A percentile compares a stretch with the other conserved stretches of the same genome.
phyloP scores from a whole-genome alignment of 805 yeast species.

The Wickerhamomyces xylosicus region DNA sequence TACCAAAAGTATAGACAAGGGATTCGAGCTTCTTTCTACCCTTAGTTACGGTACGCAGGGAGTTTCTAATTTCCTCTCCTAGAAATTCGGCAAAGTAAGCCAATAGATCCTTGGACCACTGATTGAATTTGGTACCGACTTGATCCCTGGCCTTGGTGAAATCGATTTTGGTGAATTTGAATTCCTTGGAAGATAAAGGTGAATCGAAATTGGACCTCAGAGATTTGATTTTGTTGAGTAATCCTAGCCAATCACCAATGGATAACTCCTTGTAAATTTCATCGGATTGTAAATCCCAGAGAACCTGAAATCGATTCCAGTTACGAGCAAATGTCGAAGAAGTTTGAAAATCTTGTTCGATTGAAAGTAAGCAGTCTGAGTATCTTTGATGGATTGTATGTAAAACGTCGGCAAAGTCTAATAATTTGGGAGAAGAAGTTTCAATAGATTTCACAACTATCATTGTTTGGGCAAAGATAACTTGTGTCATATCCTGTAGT shows the following conservation, averaged over 20 bases:
- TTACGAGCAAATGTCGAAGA: slow-evolving; percentile 25
- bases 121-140: slow-evolving; percentile 42
- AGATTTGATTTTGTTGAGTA: slow-evolving; percentile 31
- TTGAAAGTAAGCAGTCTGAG: no score
- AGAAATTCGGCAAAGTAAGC: slow-evolving; percentile 30
- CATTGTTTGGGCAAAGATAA: slow-evolving; percentile 18
- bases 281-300: slow-evolving; percentile 47
- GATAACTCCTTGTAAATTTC: slow-evolving; percentile 27
- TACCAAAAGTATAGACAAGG: slow-evolving; percentile 26
- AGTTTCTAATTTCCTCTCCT: slow-evolving; percentile 18
- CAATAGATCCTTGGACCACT: slow-evolving; percentile 42
- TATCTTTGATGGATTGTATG: no score
- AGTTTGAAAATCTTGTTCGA: neutral
- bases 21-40: slow-evolving; percentile 31
- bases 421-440: neutral
- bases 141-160: slow-evolving; percentile 44
- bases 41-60: slow-evolving; percentile 22
- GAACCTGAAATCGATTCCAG: slow-evolving; percentile 47
- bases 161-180: slow-evolving; percentile 36
- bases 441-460: slow-evolving; percentile 15
- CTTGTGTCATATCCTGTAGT: slow-evolving; percentile 16
- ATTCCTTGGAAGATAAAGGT: slow-evolving; percentile 24
- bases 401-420: no score
- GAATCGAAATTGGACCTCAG: slow-evolving; percentile 41
- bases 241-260: slow-evolving; percentile 36